Evolutionary conservation across 169 alveolate species (phyloP).

Genomic region (Eimeria necatrix): DNA sequence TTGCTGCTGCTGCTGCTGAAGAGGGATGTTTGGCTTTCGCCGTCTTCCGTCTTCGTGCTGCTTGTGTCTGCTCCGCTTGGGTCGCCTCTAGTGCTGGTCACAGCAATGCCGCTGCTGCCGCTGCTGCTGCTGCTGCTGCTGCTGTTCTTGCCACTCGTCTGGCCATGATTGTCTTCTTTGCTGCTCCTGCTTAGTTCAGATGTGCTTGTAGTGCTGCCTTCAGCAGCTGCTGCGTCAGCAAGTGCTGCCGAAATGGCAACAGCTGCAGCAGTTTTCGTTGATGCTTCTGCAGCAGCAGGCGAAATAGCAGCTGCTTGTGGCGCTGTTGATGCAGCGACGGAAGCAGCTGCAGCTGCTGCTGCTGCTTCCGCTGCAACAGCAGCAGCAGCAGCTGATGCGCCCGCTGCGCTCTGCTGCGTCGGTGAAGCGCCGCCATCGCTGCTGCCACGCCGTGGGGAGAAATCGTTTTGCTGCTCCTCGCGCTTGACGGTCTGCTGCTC

Average conservation of each 20-base stretch:
- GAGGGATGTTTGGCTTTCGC: not conserved
- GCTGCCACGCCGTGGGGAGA: too few relatives aligned
- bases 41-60: slow-evolving; percentile 21
- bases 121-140: slow-evolving; percentile 19
- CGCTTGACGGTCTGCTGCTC: too few relatives aligned
- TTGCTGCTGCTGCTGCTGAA: slow-evolving; percentile 22
- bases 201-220: not conserved
- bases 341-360: not conserved
- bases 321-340: not conserved
- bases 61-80: not conserved
- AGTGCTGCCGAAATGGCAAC: not conserved
- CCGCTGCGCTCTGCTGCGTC: too few relatives aligned
- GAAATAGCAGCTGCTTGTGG: not conserved
- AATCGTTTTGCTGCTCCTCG: too few relatives aligned
- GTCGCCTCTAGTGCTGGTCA: not conserved
- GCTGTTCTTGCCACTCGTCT: not conserved
- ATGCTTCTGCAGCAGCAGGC: not conserved
- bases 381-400: not conserved
- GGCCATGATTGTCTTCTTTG: not conserved
- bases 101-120: not conserved
- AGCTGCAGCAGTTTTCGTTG: not conserved
- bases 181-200: not conserved
- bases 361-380: not conserved
- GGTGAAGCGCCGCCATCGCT: too few relatives aligned
- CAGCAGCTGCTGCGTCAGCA: slow-evolving; percentile 25